Base-by-base conservation (phyloP, 805 yeast genomes). In the Pichia rugopelliculosa region DNA sequence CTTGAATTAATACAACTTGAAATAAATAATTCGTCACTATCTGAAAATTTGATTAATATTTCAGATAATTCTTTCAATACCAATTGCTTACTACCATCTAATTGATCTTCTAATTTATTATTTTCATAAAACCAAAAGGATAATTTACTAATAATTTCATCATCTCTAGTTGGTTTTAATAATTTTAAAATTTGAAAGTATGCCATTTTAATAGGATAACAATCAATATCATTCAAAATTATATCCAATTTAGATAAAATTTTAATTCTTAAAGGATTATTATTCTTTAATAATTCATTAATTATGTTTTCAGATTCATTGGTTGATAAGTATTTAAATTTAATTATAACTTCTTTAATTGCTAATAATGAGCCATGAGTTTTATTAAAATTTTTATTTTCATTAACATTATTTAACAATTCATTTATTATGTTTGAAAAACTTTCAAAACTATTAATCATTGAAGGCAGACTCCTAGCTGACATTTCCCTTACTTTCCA, bases 401-500 rank as follows among this genome's bases (percentile, higher is more conserved):
- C 13, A 6, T 25, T n/a, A 20, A 45, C n/a, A 18, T 36, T 41
- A 5, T 30, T 23, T n/a, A 61, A n/a, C 9, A 58, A 44, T 0
- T 46, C 33, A 4, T 42, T 27, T 6, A 71, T 57, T 30, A 70
- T 70, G 4, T 54, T 53, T 1, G 21, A 11, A 24, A 56, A 48
- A 3, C 65, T 56, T 9, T 66, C 59, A 1, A 64, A 68, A 1
- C 58, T 54, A 9, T 66, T 51, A 13, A 76, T 60, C 42, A 83
- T 62, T 0, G 82, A 66, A 0, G 83, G 76, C 2, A 87, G 57
- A 5, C 88, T 77, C 58, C 81, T 73, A 0, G 96, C 87, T 0
- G 96, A 85, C 77, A 87, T 77, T 59, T 90, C 96, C 52, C 99
- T 74, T 9, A 93, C 74, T 56, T 88, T 88, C 96, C 96, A 91